Percentiles rank a stretch among this genome's conserved stretches.
phyloP scores from a whole-genome alignment of 2,329 filamentous ascomycete species.

The Ploettnerulaceae sp. region DNA sequence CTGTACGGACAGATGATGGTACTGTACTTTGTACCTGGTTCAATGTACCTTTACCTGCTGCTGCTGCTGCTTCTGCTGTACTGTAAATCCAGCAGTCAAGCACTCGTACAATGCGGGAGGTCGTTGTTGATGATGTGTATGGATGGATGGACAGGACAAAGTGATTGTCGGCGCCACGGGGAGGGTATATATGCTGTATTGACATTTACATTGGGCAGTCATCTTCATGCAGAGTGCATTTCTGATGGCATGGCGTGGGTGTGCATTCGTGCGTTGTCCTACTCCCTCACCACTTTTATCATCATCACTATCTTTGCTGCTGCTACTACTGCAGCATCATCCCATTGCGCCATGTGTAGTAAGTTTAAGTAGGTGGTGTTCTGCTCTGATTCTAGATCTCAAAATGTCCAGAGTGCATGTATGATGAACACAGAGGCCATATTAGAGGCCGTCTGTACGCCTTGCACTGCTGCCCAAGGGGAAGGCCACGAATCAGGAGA shows the following conservation, averaged over 20 bases:
- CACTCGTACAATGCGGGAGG: neutral
- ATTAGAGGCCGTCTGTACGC: neutral
- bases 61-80: too few species aligned
- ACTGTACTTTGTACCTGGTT: neutral
- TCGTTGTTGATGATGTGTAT: neutral
- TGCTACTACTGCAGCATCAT: slow-evolving; percentile 3
- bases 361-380: neutral
- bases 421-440: slow-evolving; percentile 4
- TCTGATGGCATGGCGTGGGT: neutral
- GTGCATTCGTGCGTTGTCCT: slow-evolving; percentile 13
- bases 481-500: neutral
- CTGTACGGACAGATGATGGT: neutral
- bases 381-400: slow-evolving; percentile 2
- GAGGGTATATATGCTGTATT: slow-evolving; percentile 6
- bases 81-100: too few species aligned
- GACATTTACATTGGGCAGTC: slow-evolving; percentile 7
- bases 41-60: too few species aligned
- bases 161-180: neutral
- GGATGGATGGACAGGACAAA: slow-evolving; percentile 2
- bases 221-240: slow-evolving; percentile 6
- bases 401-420: neutral
- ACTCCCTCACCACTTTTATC: neutral
- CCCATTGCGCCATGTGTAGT: slow-evolving; percentile 4
- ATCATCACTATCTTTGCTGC: neutral
- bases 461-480: slow-evolving; percentile 1